These are phyloP conservation scores for Chaetomium sp. DNA, from an alignment of 2,329 filamentous ascomycete genomes.

Conservation along the genomic window DNA sequence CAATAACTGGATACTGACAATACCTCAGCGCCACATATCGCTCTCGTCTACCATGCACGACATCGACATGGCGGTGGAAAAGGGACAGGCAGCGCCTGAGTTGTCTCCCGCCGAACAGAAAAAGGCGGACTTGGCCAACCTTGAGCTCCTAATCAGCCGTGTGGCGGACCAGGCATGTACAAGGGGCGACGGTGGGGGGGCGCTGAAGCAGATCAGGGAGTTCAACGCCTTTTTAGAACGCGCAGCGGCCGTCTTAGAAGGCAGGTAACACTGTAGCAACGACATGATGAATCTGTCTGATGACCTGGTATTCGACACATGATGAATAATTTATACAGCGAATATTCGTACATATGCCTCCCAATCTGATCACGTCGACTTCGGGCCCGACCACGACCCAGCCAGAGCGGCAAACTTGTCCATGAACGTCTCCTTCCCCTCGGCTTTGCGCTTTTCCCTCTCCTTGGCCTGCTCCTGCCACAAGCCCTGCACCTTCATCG, in stretches of 20 bases:
- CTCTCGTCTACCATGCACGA: slow-evolving; percentile 63
- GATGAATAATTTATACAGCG: slow-evolving; percentile 17
- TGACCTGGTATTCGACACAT: slow-evolving; percentile 8
- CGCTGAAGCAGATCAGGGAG: slow-evolving; percentile 58
- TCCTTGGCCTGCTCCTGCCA: slow-evolving; percentile 59
- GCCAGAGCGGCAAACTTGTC: slow-evolving; percentile 41
- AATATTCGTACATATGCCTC: slow-evolving; percentile 9
- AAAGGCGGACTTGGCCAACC: slow-evolving; percentile 55
- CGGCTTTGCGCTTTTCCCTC: slow-evolving; percentile 57
- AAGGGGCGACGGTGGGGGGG: slow-evolving; percentile 49
- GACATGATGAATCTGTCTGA: slow-evolving; percentile 16
- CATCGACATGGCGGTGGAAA: slow-evolving; percentile 57
- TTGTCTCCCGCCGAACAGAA: slow-evolving; percentile 51
- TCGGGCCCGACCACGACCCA: slow-evolving; percentile 20
- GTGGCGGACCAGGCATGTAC: slow-evolving; percentile 58
- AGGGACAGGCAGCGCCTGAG: slow-evolving; percentile 49
- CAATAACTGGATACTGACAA: neutral
- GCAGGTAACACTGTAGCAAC: slow-evolving; percentile 23
- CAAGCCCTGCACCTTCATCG: slow-evolving; percentile 56
- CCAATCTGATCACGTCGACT: slow-evolving; percentile 12
- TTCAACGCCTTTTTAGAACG: slow-evolving; percentile 68
- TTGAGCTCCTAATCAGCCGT: slow-evolving; percentile 59
- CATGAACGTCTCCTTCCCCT: slow-evolving; percentile 52
- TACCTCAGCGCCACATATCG: slow-evolving; percentile 50
- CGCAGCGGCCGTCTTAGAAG: slow-evolving; percentile 58